Conservation (phyloP, 2,329 filamentous ascomycete species). For the Plectosphaerella cucumerina region DNA sequence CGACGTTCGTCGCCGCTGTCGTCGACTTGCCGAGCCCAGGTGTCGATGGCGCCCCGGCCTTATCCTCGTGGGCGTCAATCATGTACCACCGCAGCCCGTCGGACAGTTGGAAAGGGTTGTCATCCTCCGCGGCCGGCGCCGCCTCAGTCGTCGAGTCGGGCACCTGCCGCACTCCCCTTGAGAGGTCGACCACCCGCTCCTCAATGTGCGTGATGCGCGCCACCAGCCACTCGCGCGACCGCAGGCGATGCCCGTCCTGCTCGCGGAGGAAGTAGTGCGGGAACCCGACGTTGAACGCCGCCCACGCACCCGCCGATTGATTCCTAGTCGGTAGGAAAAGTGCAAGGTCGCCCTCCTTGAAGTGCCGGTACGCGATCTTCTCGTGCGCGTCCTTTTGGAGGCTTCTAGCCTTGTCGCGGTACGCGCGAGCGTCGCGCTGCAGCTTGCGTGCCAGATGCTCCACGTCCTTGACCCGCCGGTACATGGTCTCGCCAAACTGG, state of each 20-base stretch:
- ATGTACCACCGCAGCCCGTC: constrained; percentile 96
- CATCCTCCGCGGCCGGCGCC: constrained; percentile 77
- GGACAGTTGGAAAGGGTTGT: constrained; percentile 95
- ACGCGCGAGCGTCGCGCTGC: constrained; percentile 81
- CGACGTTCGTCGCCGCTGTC: constrained; percentile 81
- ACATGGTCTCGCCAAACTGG: constrained; percentile 76
- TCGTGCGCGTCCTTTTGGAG: constrained; percentile 84
- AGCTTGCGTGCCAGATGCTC: constrained; percentile 92
- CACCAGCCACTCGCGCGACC: constrained; percentile 90
- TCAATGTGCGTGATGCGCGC: constrained; percentile 89
- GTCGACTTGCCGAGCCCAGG: constrained; percentile 90
- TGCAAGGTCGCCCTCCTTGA: constrained; percentile 94
- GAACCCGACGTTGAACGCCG: constrained; percentile 95
- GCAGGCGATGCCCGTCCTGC: constrained; percentile 80
- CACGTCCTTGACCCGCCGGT: constrained; percentile 87
- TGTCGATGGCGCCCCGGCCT: constrained; percentile 84
- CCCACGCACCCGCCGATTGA: constrained; percentile 92
- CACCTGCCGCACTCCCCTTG: constrained; percentile 61
- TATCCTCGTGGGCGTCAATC: constrained; percentile 90
- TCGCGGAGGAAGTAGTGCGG: constrained; percentile 96
- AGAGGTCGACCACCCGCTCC: constrained; percentile 89
- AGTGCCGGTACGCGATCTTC: constrained; percentile 92
- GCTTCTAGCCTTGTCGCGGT: constrained; percentile 80
- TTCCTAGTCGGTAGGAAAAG: constrained; percentile 93
- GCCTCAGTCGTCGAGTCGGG: constrained; percentile 43